phyloP scores from a whole-genome alignment of 2,329 filamentous ascomycete genomes.

The Annulohypoxylon truncatum region DNA sequence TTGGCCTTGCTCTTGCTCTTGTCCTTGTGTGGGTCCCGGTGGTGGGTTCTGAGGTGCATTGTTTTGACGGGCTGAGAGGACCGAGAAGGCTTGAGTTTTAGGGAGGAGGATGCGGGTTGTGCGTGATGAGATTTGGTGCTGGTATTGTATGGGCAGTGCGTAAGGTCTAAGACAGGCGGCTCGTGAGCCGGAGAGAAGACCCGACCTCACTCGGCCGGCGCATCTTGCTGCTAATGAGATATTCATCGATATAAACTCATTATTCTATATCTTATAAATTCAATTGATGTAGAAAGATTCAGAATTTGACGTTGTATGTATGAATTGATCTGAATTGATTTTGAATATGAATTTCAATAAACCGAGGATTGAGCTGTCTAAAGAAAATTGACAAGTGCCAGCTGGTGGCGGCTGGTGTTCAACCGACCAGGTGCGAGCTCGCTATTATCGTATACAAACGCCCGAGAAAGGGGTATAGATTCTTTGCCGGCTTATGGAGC shows the following conservation, averaged over 20 bases:
- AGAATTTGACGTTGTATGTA: not conserved
- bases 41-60: not conserved
- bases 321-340: not conserved
- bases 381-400: conserved; percentile 4
- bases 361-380: not conserved
- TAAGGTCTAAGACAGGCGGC: not conserved
- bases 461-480: not conserved
- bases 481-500: not conserved
- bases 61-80: not conserved
- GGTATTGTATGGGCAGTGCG: not conserved
- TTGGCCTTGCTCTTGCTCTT: not conserved
- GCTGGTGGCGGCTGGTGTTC: not conserved
- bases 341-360: not conserved
- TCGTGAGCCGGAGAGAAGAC: conserved; percentile 19
- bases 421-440: not conserved
- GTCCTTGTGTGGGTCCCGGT: not conserved
- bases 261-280: not conserved
- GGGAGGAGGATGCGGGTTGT: not conserved
- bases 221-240: conserved; percentile 28
- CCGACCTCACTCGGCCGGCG: conserved; percentile 27
- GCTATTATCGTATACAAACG: not conserved
- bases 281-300: not conserved
- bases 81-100: conserved; percentile 10
- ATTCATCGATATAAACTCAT: conserved; percentile 33
- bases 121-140: not conserved